Evolutionary conservation across 2,329 filamentous ascomycete species (phyloP).

Genomic region (Colletotrichum nymphaeae): DNA sequence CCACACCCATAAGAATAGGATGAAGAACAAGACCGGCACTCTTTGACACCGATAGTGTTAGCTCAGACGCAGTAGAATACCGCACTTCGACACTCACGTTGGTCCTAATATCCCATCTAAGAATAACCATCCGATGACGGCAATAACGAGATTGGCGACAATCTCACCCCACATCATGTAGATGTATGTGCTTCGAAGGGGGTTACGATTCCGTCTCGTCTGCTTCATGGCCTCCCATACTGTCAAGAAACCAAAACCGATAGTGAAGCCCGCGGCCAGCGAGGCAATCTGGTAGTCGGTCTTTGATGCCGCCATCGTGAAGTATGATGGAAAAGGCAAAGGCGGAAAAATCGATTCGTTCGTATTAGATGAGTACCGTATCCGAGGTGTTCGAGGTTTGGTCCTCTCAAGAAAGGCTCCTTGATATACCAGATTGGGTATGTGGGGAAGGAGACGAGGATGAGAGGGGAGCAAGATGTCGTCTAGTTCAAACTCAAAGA

Average conservation of each 20-base stretch:
- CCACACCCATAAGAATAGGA: constrained; percentile 54
- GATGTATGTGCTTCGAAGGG: constrained; percentile 50
- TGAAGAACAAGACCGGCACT: constrained; percentile 48
- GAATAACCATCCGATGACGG: constrained; percentile 53
- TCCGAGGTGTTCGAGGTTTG: background rate
- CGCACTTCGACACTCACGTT: constrained; percentile 38
- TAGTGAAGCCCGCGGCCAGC: constrained; percentile 46
- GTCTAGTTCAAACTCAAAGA: background rate
- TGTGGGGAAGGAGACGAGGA: background rate
- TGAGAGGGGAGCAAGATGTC: background rate
- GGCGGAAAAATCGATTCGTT: background rate
- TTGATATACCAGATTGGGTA: background rate
- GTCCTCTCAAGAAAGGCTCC: background rate
- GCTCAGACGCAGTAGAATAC: background rate
- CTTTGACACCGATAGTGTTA: constrained; percentile 34
- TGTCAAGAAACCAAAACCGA: constrained; percentile 55
- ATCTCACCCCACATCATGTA: constrained; percentile 61
- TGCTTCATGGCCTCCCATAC: constrained; percentile 55
- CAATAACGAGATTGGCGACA: constrained; percentile 50
- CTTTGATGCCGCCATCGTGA: constrained; percentile 34
- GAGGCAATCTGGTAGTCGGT: constrained; percentile 44
- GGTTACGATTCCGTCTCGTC: constrained; percentile 49
- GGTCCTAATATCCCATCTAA: constrained; percentile 48
- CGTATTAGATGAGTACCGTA: background rate
- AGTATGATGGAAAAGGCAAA: no score